A percentile compares a stretch with the other conserved stretches of the same genome.
These are phyloP conservation scores for Trichoderma simmonsii DNA, from an alignment of 2,329 filamentous ascomycete genomes.

Conservation along the genomic window DNA sequence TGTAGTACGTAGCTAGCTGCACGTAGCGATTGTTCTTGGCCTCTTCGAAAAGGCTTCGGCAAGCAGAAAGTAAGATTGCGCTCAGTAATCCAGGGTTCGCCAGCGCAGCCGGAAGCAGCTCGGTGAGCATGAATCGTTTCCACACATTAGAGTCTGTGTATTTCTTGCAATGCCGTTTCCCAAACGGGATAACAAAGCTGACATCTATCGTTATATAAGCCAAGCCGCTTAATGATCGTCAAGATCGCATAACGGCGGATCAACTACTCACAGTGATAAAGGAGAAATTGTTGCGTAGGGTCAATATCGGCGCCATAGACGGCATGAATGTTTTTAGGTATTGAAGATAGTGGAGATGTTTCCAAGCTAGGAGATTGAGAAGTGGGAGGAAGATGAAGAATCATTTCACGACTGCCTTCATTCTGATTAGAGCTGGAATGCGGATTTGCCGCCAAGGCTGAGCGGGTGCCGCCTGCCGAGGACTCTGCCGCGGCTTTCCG, in stretches of 20 bases:
- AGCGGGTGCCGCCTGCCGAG: neutral
- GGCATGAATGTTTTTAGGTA: neutral
- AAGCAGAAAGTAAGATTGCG: conserved; percentile 5
- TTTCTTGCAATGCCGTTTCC: conserved; percentile 1
- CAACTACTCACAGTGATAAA: neutral
- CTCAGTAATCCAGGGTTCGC: neutral
- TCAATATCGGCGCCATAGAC: neutral
- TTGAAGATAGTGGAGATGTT: neutral
- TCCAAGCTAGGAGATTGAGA: neutral
- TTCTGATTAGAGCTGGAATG: neutral
- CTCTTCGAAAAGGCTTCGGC: conserved; percentile 6
- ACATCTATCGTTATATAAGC: neutral
- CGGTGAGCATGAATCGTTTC: conserved; percentile 7
- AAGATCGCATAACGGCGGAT: neutral
- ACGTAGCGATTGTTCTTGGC: neutral
- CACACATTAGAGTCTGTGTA: conserved; percentile 10
- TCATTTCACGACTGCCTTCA: neutral
- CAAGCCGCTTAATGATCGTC: neutral
- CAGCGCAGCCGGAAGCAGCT: neutral
- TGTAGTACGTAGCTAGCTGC: neutral
- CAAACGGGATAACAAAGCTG: neutral
- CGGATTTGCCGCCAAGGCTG: neutral
- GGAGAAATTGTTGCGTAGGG: neutral
- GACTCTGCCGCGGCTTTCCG: neutral
- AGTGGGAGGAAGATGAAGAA: neutral